These are phyloP conservation scores for Aspergillus wentii DNA, from an alignment of 495 filamentous ascomycete species.

Conservation along the genomic window DNA sequence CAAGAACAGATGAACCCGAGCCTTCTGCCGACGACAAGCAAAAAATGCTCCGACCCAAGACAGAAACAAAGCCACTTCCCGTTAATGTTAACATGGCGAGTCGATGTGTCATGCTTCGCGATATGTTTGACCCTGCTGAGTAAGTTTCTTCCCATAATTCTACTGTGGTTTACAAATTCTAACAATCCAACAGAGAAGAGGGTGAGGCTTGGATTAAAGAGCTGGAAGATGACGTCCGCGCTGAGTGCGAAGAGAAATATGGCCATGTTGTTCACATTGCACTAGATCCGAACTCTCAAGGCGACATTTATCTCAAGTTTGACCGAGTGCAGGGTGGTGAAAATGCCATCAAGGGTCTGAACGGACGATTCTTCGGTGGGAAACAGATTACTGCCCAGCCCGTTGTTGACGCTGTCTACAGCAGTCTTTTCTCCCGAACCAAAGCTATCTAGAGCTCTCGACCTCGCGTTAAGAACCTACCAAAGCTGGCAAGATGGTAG, in stretches of 20 bases:
- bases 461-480: no score
- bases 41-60: constrained; percentile 71
- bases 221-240: constrained; percentile 87
- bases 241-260: constrained; percentile 93
- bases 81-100: constrained; percentile 90
- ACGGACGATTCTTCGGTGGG: constrained; percentile 92
- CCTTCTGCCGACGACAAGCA: constrained; percentile 59
- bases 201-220: constrained; percentile 89
- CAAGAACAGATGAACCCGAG: constrained; percentile 84
- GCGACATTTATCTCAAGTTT: constrained; percentile 98
- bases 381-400: constrained; percentile 86
- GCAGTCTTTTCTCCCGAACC: constrained; percentile 87
- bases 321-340: constrained; percentile 90
- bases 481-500: constrained; percentile 18
- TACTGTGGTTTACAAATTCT: constrained; percentile 21
- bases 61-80: constrained; percentile 74
- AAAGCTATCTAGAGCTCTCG: constrained; percentile 51
- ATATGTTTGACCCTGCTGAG: constrained; percentile 92
- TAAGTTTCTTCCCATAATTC: constrained; percentile 46
- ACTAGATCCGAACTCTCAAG: constrained; percentile 86
- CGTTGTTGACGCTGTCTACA: constrained; percentile 97
- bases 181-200: constrained; percentile 65
- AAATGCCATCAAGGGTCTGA: constrained; percentile 95
- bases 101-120: constrained; percentile 87
- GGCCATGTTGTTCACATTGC: constrained; percentile 97